Base-by-base conservation (phyloP, 2,329 filamentous ascomycete genomes). In the Elsinoe ampelina region DNA sequence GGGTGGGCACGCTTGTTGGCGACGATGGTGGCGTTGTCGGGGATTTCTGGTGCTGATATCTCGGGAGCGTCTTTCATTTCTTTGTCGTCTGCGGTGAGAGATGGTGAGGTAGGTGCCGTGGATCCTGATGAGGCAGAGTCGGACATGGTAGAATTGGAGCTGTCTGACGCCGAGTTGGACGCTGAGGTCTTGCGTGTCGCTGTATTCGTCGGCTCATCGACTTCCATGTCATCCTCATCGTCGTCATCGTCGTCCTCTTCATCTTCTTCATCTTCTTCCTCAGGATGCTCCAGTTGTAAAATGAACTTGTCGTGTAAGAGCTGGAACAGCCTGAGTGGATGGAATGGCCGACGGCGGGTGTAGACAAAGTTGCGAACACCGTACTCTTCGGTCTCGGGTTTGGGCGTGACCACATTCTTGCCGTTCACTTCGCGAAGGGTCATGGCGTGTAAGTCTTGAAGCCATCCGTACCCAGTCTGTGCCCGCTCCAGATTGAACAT, bases 311-410 rank as follows among this genome's bases (percentile, higher is more conserved):
- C 72, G 54, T 73, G 66, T 1, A 75, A 63, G 8, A 72, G 65
- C 5, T 65, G 64, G 59, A 73, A 75, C 0, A 75, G 63, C 13
- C 71, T 70, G 34, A 69, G 61, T 4, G 72, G 72, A 42, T 74
- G 68, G 54, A 75, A 74, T 0, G 72, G 72, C 3, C 69, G 65
- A 4, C 80, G 74, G 0, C 81, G 78, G 1, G 76, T 74, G 66
- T 89, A 89, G 11, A 89, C 81, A 61, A 87, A 87, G 65, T 81
- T 88, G 35, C 81, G 78, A 10, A 89, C 84, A 6, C 83, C 83
- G 64, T 87, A 87, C 74, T 87, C 85, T 56, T 87, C 75, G 0
- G 84, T 87, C 70, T 88, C 85, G 0, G 85, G 85, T 65, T 81
- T 86, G 0, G 83, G 83, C 0, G 81, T 82, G 51, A 84, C 66